Percentiles rank a stretch among this genome's conserved stretches.
These are phyloP conservation scores for Pseudomonodictys pantanalensis DNA, from an alignment of 495 filamentous ascomycete genomes.

Conservation along the genomic window DNA sequence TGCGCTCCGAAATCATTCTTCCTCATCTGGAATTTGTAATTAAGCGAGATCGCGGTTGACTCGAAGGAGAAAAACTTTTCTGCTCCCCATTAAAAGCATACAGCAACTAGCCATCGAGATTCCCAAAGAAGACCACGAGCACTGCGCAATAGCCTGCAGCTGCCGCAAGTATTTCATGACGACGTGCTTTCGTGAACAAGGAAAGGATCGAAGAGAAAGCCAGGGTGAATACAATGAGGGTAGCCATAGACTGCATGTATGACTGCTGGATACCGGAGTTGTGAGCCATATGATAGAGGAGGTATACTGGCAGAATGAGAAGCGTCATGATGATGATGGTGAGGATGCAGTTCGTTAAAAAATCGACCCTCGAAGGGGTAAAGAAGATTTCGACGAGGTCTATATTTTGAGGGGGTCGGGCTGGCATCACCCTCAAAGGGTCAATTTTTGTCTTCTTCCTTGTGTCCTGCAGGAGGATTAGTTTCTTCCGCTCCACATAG, in stretches of 20 bases:
- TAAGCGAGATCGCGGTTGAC: no score
- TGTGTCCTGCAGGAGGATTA: constrained; percentile 10
- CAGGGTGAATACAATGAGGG: background rate
- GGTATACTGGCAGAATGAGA: constrained; percentile 40
- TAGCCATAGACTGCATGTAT: background rate
- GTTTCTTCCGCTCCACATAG: no score
- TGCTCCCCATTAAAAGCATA: no score
- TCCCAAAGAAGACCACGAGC: background rate
- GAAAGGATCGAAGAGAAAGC: background rate
- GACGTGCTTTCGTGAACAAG: background rate
- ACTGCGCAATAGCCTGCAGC: background rate
- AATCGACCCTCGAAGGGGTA: constrained; percentile 35
- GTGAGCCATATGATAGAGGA: constrained; percentile 17
- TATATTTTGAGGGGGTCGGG: constrained; percentile 35
- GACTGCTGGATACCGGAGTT: background rate
- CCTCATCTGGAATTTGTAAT: no score
- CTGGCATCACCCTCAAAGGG: constrained; percentile 26
- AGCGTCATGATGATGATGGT: constrained; percentile 37
- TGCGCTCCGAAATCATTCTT: no score
- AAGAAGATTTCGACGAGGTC: constrained; percentile 39
- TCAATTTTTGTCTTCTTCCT: constrained; percentile 1
- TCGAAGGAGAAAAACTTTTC: no score
- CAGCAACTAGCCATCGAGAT: no score
- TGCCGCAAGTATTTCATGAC: background rate
- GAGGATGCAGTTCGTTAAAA: constrained; percentile 34